These are phyloP conservation scores for Lignosus rhinocerotis DNA, from an alignment of 1,284 basidiomycete species.

Conservation along the genomic window DNA sequence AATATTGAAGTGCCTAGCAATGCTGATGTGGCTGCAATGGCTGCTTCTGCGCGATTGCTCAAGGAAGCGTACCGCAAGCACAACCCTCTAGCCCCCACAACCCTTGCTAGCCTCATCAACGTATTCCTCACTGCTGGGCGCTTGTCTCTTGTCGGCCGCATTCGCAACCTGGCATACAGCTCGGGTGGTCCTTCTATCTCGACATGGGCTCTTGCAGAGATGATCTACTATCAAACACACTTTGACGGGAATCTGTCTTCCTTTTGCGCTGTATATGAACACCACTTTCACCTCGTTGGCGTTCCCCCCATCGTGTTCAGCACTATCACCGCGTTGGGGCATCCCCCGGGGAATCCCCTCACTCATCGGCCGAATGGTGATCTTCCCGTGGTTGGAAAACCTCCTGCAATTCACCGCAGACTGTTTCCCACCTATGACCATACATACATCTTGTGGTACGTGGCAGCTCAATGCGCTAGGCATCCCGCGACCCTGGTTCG, in stretches of 20 bases:
- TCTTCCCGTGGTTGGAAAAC: background rate
- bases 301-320: slow-evolving; percentile 29
- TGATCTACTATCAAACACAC: slow-evolving; percentile 34
- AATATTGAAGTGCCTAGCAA: background rate
- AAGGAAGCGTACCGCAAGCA: background rate
- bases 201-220: slow-evolving; percentile 40
- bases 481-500: slow-evolving; percentile 10
- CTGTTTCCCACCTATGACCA: slow-evolving; percentile 37
- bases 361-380: background rate
- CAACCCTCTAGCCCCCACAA: background rate
- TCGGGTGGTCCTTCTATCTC: slow-evolving; percentile 11
- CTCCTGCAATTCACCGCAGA: slow-evolving; percentile 22
- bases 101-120: slow-evolving; percentile 1
- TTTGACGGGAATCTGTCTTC: slow-evolving; percentile 16
- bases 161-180: slow-evolving; percentile 25
- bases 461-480: slow-evolving; percentile 23
- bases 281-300: slow-evolving; percentile 37
- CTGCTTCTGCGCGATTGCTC: background rate
- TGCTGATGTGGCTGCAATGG: background rate
- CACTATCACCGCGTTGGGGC: background rate
- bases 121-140: background rate
- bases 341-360: background rate
- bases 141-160: slow-evolving; percentile 8
- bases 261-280: slow-evolving; percentile 27
- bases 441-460: slow-evolving; percentile 41